Evolutionary conservation across 371 early-diverging fungal genomes (phyloP).

Genomic region (Mortierella sp.): DNA sequence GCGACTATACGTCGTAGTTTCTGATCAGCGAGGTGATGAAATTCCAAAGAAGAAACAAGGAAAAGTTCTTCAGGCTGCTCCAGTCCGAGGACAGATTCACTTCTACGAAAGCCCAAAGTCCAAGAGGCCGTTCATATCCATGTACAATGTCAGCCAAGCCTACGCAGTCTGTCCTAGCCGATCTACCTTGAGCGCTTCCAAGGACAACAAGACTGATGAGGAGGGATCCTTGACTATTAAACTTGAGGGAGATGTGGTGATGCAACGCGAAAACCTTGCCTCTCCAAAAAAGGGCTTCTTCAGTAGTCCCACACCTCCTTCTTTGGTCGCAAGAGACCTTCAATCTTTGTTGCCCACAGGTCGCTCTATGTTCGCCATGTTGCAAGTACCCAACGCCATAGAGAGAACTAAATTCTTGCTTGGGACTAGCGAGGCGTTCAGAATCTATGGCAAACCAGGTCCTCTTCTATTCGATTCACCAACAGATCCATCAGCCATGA

Average conservation of each 20-base stretch:
- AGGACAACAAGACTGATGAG: conserved; percentile 50
- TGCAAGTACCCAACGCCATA: conserved; percentile 44
- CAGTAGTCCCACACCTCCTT: conserved; percentile 36
- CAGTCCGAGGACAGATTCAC: conserved; percentile 63
- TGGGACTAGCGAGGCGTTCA: conserved; percentile 50
- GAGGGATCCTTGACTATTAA: conserved; percentile 57
- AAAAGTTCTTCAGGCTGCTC: conserved; percentile 62
- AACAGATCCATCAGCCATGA: conserved; percentile 53
- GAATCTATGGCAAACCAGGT: conserved; percentile 54
- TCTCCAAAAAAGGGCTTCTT: conserved; percentile 40
- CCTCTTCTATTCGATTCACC: conserved; percentile 48
- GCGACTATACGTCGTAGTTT: conserved; percentile 70
- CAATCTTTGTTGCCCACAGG: conserved; percentile 38
- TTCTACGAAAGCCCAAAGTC: conserved; percentile 69
- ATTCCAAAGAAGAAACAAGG: conserved; percentile 68
- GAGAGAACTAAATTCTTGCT: conserved; percentile 50
- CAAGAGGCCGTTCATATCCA: conserved; percentile 62
- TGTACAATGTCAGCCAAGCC: conserved; percentile 69
- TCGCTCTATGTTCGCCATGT: conserved; percentile 49
- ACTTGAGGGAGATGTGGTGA: conserved; percentile 55
- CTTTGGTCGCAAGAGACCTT: conserved; percentile 29
- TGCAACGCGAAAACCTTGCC: conserved; percentile 47
- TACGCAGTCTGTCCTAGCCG: conserved; percentile 79
- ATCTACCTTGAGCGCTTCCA: conserved; percentile 38
- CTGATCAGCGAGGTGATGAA: conserved; percentile 61